Conservation (phyloP, 306 rosid genomes). For the Rosa chinensis region DNA sequence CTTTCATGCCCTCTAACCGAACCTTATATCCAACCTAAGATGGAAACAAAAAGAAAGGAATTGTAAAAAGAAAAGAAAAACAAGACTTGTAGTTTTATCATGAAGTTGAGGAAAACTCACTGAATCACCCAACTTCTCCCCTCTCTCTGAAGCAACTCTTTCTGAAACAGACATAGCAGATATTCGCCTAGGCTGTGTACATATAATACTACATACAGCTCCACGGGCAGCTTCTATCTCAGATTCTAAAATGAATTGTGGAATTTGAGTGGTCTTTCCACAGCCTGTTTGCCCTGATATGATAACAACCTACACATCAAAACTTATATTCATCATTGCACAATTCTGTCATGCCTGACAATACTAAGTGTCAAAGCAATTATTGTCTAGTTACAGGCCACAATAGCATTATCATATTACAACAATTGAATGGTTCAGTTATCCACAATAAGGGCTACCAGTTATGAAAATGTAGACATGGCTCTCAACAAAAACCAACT, state of each 20-base stretch:
- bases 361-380: not conserved
- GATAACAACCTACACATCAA: constrained; percentile 60
- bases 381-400: not conserved
- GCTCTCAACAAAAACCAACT: not conserved
- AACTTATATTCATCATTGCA: not conserved
- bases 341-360: not conserved
- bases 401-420: not conserved
- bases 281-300: constrained; percentile 98
- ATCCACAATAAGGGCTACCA: not conserved
- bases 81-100: constrained; percentile 19
- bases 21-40: constrained; percentile 93
- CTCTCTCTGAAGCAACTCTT: constrained; percentile 90
- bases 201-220: constrained; percentile 79
- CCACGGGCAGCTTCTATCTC: constrained; percentile 74
- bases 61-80: constrained; percentile 5
- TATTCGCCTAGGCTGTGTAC: constrained; percentile 97
- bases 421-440: constrained; percentile 2
- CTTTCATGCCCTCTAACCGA: constrained; percentile 92
- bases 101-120: constrained; percentile 54
- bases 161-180: constrained; percentile 98
- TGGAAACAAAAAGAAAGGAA: constrained; percentile 22
- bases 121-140: constrained; percentile 94
- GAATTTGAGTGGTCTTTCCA: constrained; percentile 98
- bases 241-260: constrained; percentile 91
- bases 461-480: not conserved